A percentile compares a stretch with the other conserved stretches of the same genome.
Evolutionary conservation across 2,329 filamentous ascomycete species (phyloP).

Genomic region (Colletotrichum graminicola): DNA sequence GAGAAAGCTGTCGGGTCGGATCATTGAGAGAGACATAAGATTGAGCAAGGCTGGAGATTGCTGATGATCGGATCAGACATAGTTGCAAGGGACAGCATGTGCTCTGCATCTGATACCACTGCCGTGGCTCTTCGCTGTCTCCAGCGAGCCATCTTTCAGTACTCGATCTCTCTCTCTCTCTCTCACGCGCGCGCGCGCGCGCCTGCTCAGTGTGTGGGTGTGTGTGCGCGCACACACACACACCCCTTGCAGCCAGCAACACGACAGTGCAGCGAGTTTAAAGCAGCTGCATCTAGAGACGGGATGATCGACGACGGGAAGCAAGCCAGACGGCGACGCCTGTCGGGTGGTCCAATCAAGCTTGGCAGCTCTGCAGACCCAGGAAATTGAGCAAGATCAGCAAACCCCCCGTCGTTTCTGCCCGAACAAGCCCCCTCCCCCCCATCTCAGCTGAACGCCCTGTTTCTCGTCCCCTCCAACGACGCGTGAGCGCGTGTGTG

Average conservation of each 20-base stretch:
- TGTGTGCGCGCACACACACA: not conserved
- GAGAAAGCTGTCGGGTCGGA: conserved; percentile 22
- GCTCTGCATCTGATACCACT: not conserved
- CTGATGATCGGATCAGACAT: not conserved
- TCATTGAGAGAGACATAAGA: conserved; percentile 19
- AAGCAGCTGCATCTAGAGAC: conserved; percentile 31
- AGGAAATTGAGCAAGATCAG: conserved; percentile 33
- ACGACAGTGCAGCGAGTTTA: conserved; percentile 11
- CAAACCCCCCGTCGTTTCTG: conserved; percentile 35
- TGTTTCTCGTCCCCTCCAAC: not conserved
- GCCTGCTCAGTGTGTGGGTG: no score
- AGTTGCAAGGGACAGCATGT: not conserved
- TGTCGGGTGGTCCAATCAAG: conserved; percentile 35
- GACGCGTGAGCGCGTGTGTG: conserved; percentile 6
- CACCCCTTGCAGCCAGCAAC: conserved; percentile 37
- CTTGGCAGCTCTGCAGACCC: conserved; percentile 36
- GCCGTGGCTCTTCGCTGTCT: conserved; percentile 20
- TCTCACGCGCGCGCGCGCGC: not conserved
- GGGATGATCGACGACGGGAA: conserved; percentile 40
- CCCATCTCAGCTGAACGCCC: conserved; percentile 26
- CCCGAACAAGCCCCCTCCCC: conserved; percentile 7
- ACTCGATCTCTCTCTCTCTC: conserved; percentile 1
- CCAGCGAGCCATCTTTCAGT: conserved; percentile 19
- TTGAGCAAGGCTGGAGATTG: conserved; percentile 13
- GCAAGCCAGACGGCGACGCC: conserved; percentile 40